Evolutionary conservation across 2,329 filamentous ascomycete genomes (phyloP).

Genomic region (Gremmenia infestans): DNA sequence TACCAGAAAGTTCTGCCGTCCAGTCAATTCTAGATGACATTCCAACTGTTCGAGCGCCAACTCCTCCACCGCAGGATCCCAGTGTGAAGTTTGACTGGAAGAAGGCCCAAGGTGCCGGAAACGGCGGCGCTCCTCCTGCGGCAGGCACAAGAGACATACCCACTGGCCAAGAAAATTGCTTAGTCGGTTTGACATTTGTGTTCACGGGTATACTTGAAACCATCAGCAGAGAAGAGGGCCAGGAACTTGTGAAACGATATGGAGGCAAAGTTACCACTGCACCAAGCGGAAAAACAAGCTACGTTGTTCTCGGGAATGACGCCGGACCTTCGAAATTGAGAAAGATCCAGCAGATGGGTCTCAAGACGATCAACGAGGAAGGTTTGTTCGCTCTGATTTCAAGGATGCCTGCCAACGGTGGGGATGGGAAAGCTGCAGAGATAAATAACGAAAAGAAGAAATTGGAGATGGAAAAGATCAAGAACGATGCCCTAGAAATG

Average conservation of each 20-base stretch:
- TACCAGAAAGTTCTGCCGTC: slow-evolving; percentile 64
- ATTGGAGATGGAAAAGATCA: slow-evolving; percentile 77
- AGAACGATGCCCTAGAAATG: slow-evolving; percentile 76
- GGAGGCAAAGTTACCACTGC: slow-evolving; percentile 83
- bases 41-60: slow-evolving; percentile 74
- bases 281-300: slow-evolving; percentile 90
- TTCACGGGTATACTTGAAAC: slow-evolving; percentile 85
- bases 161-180: slow-evolving; percentile 79
- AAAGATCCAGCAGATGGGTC: slow-evolving; percentile 72
- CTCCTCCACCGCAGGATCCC: slow-evolving; percentile 69
- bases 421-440: slow-evolving; percentile 80
- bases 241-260: slow-evolving; percentile 83
- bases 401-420: slow-evolving; percentile 76
- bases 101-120: slow-evolving; percentile 54
- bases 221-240: slow-evolving; percentile 78
- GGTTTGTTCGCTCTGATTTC: slow-evolving; percentile 85
- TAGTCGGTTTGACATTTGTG: slow-evolving; percentile 85
- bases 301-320: slow-evolving; percentile 84
- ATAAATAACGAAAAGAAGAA: slow-evolving; percentile 80
- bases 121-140: slow-evolving; percentile 54
- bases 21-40: slow-evolving; percentile 86
- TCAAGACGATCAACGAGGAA: slow-evolving; percentile 93
- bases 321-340: slow-evolving; percentile 89
- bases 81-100: slow-evolving; percentile 77
- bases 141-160: slow-evolving; percentile 68